Percentiles rank a stretch among this genome's conserved stretches.
Conservation (phyloP, 1,284 basidiomycete species). For the Amylostereum areolatum region DNA sequence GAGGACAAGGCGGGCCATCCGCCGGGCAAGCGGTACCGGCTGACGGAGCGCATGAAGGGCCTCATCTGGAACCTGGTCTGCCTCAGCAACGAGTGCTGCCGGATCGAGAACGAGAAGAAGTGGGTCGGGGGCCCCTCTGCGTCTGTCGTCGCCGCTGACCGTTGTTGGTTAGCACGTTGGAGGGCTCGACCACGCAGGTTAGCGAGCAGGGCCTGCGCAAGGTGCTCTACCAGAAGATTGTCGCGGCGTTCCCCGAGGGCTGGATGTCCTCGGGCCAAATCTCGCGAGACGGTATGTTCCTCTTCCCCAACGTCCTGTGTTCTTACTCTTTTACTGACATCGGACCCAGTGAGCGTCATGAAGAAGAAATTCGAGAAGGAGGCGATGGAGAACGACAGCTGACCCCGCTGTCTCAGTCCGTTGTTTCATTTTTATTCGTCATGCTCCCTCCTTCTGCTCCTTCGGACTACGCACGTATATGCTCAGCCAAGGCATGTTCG, state of each 20-base stretch:
- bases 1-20: slow-evolving; percentile 43
- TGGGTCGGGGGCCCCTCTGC: slow-evolving; percentile 30
- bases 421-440: slow-evolving; percentile 1
- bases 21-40: slow-evolving; percentile 62
- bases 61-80: slow-evolving; percentile 75
- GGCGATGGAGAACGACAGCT: slow-evolving; percentile 43
- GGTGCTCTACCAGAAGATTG: slow-evolving; percentile 76
- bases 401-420: neutral
- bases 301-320: slow-evolving; percentile 22
- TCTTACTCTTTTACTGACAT: neutral
- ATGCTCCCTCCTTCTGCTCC: neutral
- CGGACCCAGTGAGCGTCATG: slow-evolving; percentile 61
- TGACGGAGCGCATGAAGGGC: slow-evolving; percentile 72
- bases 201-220: slow-evolving; percentile 77
- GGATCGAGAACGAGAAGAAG: slow-evolving; percentile 83
- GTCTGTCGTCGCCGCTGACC: slow-evolving; percentile 3
- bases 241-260: slow-evolving; percentile 67
- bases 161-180: slow-evolving; percentile 43
- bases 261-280: slow-evolving; percentile 56
- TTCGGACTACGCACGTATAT: too few relatives aligned
- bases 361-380: slow-evolving; percentile 71
- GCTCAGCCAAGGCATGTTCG: too few relatives aligned
- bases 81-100: slow-evolving; percentile 73
- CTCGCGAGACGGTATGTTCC: slow-evolving; percentile 36
- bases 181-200: slow-evolving; percentile 60